Percentiles rank a stretch among this genome's conserved stretches.
Conservation (phyloP, 805 yeast species). For the Candida palmyrensis region DNA sequence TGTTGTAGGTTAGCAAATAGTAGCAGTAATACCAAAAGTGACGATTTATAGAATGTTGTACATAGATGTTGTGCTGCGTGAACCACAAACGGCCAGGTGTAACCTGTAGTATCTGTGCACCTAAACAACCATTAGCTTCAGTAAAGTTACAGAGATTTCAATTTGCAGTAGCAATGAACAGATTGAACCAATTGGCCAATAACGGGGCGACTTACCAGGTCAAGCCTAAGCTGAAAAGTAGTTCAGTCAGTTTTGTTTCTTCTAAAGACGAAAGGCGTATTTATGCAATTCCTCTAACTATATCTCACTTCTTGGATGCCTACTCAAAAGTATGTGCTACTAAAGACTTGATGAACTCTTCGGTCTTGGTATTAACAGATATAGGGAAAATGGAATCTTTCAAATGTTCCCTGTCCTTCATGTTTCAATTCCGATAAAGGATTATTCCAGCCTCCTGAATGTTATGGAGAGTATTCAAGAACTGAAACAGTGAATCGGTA, state of each 20-base stretch:
- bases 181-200: slow-evolving; percentile 4
- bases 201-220: background rate
- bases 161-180: slow-evolving; percentile 12
- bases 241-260: slow-evolving; percentile 12
- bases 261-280: slow-evolving; percentile 14
- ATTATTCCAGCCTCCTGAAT: slow-evolving; percentile 55
- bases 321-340: slow-evolving; percentile 36
- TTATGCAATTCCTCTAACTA: slow-evolving; percentile 28
- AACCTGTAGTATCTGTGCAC: no score
- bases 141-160: no score
- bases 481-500: slow-evolving; percentile 39
- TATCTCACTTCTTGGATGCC: slow-evolving; percentile 50
- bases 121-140: no score
- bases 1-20: no score
- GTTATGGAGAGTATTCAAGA: slow-evolving; percentile 45
- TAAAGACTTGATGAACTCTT: background rate
- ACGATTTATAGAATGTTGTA: no score
- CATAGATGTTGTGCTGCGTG: no score
- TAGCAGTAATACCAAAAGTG: no score
- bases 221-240: background rate
- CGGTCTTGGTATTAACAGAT: slow-evolving; percentile 15
- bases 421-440: slow-evolving; percentile 33
- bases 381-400: slow-evolving; percentile 51
- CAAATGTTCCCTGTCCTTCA: slow-evolving; percentile 51
- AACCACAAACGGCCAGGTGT: no score